Percentiles rank a stretch among this genome's conserved stretches.
Evolutionary conservation across 1,284 basidiomycete species (phyloP).

Genomic region (Exsudoporus floridanus): DNA sequence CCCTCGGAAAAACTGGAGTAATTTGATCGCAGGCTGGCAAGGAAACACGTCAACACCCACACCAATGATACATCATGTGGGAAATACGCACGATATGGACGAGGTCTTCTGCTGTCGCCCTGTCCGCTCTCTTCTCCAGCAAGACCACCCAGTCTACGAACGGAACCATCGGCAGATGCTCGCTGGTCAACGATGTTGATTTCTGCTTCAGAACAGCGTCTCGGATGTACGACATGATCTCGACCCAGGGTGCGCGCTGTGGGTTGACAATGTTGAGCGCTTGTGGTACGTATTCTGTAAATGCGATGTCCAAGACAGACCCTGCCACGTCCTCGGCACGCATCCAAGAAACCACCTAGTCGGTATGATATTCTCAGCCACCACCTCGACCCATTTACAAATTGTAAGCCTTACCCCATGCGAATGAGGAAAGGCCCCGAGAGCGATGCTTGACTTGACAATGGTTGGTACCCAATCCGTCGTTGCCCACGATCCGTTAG

Average conservation of each 20-base stretch:
- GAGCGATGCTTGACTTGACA: constrained; percentile 28
- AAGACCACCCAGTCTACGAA: constrained; percentile 20
- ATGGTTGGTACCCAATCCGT: constrained; percentile 38
- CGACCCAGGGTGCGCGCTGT: constrained; percentile 12
- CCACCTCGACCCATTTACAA: neutral
- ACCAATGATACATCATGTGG: neutral
- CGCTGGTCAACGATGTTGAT: neutral
- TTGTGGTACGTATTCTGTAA: constrained; percentile 12
- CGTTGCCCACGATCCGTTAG: constrained; percentile 32
- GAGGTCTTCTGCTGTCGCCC: constrained; percentile 7
- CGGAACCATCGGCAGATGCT: constrained; percentile 10
- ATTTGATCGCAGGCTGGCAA: constrained; percentile 27
- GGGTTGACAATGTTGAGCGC: constrained; percentile 27
- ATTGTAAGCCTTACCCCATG: constrained; percentile 1
- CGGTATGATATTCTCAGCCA: neutral
- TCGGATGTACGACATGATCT: constrained; percentile 16
- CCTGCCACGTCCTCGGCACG: constrained; percentile 20
- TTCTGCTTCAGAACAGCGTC: constrained; percentile 10
- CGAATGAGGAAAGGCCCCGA: constrained; percentile 16
- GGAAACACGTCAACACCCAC: neutral
- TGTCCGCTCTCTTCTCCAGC: constrained; percentile 16
- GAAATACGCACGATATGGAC: constrained; percentile 15
- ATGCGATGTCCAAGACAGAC: constrained; percentile 20
- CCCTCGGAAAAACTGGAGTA: constrained; percentile 20
- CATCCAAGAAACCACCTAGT: constrained; percentile 28